Percentiles rank a stretch among this genome's conserved stretches.
These are phyloP conservation scores for Auriscalpium microsporum DNA, from an alignment of 768 basidiomycete genomes.

Conservation along the genomic window DNA sequence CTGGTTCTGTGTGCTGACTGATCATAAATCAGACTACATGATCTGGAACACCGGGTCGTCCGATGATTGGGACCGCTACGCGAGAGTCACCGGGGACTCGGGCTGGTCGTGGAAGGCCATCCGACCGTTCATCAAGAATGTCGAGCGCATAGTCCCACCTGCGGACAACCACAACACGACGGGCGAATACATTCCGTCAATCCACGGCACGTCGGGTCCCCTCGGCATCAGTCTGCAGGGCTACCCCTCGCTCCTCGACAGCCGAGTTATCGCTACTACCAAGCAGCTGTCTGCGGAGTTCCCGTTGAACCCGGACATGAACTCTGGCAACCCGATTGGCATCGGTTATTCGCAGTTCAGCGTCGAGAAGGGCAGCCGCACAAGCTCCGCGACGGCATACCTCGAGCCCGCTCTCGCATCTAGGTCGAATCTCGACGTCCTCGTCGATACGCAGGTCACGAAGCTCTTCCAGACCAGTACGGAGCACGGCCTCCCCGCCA, in stretches of 20 bases:
- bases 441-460: slow-evolving; percentile 11
- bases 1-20: too few species aligned
- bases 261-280: slow-evolving; percentile 29
- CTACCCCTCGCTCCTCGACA: slow-evolving; percentile 17
- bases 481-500: not conserved
- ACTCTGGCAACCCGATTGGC: slow-evolving; percentile 34
- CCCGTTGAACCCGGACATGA: slow-evolving; percentile 34
- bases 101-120: slow-evolving; percentile 8
- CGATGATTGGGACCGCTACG: slow-evolving; percentile 14
- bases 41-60: slow-evolving; percentile 12
- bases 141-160: slow-evolving; percentile 30
- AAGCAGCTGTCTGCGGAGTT: slow-evolving; percentile 29
- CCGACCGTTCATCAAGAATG: slow-evolving; percentile 17
- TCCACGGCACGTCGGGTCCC: slow-evolving; percentile 29
- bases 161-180: slow-evolving; percentile 31
- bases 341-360: slow-evolving; percentile 19
- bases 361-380: not conserved
- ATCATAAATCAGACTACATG: slow-evolving; percentile 9
- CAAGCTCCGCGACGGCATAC: slow-evolving; percentile 5
- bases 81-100: slow-evolving; percentile 6
- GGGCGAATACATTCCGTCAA: slow-evolving; percentile 28
- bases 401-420: not conserved
- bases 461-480: slow-evolving; percentile 9
- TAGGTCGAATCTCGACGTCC: slow-evolving; percentile 3
- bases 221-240: slow-evolving; percentile 18